A percentile compares a stretch with the other conserved stretches of the same genome.
These are phyloP conservation scores for Spinacia oleracea DNA, from an alignment of 179 eudicot genomes.

Conservation along the genomic window DNA sequence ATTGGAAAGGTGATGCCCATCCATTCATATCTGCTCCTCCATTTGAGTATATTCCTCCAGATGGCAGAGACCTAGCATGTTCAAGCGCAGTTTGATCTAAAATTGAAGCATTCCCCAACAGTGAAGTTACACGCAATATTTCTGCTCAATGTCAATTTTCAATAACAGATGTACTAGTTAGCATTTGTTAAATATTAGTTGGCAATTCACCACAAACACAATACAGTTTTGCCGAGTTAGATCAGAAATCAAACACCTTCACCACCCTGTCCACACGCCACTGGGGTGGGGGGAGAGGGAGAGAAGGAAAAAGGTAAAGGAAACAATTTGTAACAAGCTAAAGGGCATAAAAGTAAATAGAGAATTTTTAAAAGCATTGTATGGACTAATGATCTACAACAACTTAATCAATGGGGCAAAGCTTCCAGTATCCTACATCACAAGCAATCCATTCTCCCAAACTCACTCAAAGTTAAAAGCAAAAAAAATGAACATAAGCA, in stretches of 20 bases:
- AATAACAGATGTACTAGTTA: constrained; percentile 97
- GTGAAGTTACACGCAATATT: constrained; percentile 97
- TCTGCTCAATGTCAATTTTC: constrained; percentile 98
- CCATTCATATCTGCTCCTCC: constrained; percentile 96
- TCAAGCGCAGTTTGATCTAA: constrained; percentile 99
- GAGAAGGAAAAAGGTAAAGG: constrained; percentile 2
- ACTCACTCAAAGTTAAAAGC: neutral
- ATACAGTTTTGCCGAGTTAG: constrained; percentile 32
- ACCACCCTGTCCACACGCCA: neutral
- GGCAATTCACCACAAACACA: constrained; percentile 61
- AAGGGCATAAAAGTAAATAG: constrained; percentile 1
- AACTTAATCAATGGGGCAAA: neutral
- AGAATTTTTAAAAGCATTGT: constrained; percentile 1
- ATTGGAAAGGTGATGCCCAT: constrained; percentile 94
- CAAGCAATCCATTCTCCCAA: neutral
- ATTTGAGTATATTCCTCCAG: constrained; percentile 94
- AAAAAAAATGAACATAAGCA: neutral
- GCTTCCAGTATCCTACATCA: neutral
- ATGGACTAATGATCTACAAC: neutral
- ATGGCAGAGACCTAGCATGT: constrained; percentile 94
- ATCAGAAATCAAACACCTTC: constrained; percentile 17
- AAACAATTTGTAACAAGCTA: neutral
- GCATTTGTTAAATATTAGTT: constrained; percentile 70
- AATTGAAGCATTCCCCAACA: constrained; percentile 98
- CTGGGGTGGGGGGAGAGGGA: neutral